Evolutionary conservation across 2,329 filamentous ascomycete species (phyloP).

Genomic region (Aureobasidium subglaciale): DNA sequence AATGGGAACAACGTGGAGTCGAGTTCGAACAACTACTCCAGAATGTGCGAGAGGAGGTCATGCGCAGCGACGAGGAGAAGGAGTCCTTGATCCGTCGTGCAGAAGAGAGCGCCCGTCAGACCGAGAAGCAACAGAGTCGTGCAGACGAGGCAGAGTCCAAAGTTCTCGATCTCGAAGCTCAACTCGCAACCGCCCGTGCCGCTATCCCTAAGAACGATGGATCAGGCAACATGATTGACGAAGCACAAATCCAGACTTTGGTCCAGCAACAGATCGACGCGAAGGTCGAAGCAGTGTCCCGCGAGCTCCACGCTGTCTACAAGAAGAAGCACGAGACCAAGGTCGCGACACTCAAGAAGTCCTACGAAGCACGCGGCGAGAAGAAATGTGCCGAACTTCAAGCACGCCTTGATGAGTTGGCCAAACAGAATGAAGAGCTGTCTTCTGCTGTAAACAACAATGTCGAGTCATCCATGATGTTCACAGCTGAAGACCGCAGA

Average conservation of each 20-base stretch:
- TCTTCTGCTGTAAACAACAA: slow-evolving; percentile 58
- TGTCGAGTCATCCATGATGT: slow-evolving; percentile 27
- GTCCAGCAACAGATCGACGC: slow-evolving; percentile 70
- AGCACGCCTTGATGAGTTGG: slow-evolving; percentile 59
- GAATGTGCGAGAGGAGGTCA: slow-evolving; percentile 74
- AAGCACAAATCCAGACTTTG: slow-evolving; percentile 37
- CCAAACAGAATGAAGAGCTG: slow-evolving; percentile 68
- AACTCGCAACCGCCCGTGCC: slow-evolving; percentile 58
- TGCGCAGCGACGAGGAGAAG: slow-evolving; percentile 68
- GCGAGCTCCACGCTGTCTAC: slow-evolving; percentile 86
- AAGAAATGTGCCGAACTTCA: slow-evolving; percentile 80
- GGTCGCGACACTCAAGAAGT: slow-evolving; percentile 76
- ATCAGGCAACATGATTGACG: slow-evolving; percentile 26
- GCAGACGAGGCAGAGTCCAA: slow-evolving; percentile 59
- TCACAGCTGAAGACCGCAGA: slow-evolving; percentile 18
- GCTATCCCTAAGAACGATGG: slow-evolving; percentile 22
- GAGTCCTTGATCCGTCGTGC: slow-evolving; percentile 70
- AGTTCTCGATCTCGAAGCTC: slow-evolving; percentile 50
- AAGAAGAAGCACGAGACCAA: slow-evolving; percentile 97
- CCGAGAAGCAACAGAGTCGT: slow-evolving; percentile 67
- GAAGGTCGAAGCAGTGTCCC: slow-evolving; percentile 65
- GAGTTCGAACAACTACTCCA: slow-evolving; percentile 80
- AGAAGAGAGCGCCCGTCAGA: slow-evolving; percentile 68
- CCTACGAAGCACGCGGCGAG: slow-evolving; percentile 80
- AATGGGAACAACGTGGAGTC: slow-evolving; percentile 75